Evolutionary conservation across 2,329 filamentous ascomycete genomes (phyloP).

Genomic region (Aspergillus floridensis): DNA sequence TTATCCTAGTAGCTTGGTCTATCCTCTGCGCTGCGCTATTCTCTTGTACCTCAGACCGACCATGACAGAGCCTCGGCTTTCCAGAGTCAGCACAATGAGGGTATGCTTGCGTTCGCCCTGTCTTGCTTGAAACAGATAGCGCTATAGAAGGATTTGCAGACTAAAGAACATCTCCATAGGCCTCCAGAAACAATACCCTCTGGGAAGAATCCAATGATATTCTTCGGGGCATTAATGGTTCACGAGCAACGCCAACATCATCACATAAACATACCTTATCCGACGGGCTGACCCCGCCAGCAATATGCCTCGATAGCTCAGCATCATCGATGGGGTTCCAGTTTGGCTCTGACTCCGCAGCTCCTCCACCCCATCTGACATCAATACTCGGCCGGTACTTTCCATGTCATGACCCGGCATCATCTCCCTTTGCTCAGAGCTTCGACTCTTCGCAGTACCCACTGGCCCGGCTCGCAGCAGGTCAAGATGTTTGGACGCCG

Average conservation of each 20-base stretch:
- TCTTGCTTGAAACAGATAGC: not conserved
- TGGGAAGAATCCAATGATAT: constrained; percentile 29
- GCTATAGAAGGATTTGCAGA: not conserved
- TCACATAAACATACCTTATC: constrained; percentile 15
- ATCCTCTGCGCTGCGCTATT: not conserved
- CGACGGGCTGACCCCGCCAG: constrained; percentile 14
- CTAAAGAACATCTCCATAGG: constrained; percentile 10
- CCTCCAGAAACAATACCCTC: constrained; percentile 10
- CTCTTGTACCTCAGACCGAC: too few relatives aligned
- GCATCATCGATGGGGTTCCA: constrained; percentile 28
- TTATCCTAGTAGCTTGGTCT: not conserved
- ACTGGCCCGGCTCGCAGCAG: constrained; percentile 15
- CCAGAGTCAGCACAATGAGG: constrained; percentile 12
- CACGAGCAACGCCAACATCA: constrained; percentile 11
- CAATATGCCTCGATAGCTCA: constrained; percentile 21
- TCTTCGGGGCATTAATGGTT: constrained; percentile 34
- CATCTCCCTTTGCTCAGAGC: constrained; percentile 19
- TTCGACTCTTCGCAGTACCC: constrained; percentile 25
- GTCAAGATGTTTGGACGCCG: constrained; percentile 35
- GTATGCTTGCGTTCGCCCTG: constrained; percentile 12
- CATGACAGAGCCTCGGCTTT: not conserved
- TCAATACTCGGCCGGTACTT: constrained; percentile 23
- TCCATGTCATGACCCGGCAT: constrained; percentile 13
- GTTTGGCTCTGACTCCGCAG: constrained; percentile 21
- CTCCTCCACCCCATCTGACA: constrained; percentile 19